Evolutionary conservation across 2,329 filamentous ascomycete species (phyloP).

Genomic region (Neophaeococcomyces aloes): DNA sequence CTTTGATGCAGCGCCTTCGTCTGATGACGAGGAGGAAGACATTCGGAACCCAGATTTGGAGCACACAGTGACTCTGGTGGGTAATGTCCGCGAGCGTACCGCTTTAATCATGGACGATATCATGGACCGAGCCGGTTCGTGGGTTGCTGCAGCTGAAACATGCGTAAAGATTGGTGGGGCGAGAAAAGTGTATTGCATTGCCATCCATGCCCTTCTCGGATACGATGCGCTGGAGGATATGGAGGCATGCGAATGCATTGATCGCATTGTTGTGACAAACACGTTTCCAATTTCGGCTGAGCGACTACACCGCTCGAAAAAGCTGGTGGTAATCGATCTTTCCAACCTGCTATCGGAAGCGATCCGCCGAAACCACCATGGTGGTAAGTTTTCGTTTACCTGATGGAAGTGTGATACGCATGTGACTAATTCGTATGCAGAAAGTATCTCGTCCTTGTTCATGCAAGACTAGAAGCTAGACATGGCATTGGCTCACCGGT

Average conservation of each 20-base stretch:
- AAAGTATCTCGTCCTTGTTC: constrained; percentile 47
- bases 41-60: constrained; percentile 70
- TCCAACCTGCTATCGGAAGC: constrained; percentile 82
- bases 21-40: constrained; percentile 89
- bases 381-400: constrained; percentile 61
- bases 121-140: constrained; percentile 94
- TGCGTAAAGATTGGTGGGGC: constrained; percentile 87
- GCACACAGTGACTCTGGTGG: constrained; percentile 94
- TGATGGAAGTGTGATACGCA: constrained; percentile 22
- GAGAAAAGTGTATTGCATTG: constrained; percentile 94
- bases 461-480: constrained; percentile 40
- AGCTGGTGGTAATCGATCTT: constrained; percentile 81
- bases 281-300: constrained; percentile 82
- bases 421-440: constrained; percentile 19
- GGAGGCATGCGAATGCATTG: constrained; percentile 84
- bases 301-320: constrained; percentile 59
- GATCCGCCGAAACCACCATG: constrained; percentile 92
- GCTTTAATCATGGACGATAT: constrained; percentile 98
- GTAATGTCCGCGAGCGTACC: constrained; percentile 75
- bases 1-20: constrained; percentile 68
- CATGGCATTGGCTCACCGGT: background rate
- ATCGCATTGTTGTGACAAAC: constrained; percentile 90
- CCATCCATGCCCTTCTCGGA: constrained; percentile 90
- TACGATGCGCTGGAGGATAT: constrained; percentile 81
- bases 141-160: constrained; percentile 86